phyloP scores from a whole-genome alignment of 768 basidiomycete genomes.

The Rhodotorula babjevae region DNA sequence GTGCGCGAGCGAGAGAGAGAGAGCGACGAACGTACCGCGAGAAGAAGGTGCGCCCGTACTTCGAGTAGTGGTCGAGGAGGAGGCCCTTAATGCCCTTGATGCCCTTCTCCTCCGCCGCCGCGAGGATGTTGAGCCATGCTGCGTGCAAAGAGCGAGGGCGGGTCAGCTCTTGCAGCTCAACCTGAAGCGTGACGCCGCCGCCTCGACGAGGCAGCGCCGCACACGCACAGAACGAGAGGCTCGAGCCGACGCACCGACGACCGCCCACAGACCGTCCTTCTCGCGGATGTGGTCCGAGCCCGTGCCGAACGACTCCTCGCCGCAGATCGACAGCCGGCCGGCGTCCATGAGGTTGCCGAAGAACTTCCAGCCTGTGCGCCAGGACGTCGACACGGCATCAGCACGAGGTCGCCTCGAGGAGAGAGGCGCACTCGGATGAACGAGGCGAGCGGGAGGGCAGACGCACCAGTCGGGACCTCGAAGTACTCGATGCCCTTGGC shows the following conservation, averaged over 20 bases:
- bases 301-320: slow-evolving; percentile 98
- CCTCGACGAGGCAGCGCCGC: neutral
- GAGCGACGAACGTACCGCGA: slow-evolving; percentile 53
- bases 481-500: slow-evolving; percentile 87
- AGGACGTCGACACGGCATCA: no score
- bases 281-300: slow-evolving; percentile 99
- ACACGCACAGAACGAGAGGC: neutral
- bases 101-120: slow-evolving; percentile 69
- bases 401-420: no score
- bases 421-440: neutral
- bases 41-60: slow-evolving; percentile 97
- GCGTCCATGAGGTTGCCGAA: slow-evolving; percentile 99
- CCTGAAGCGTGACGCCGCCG: neutral
- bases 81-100: slow-evolving; percentile 72
- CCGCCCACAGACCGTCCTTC: slow-evolving; percentile 98
- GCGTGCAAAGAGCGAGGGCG: neutral
- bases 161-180: neutral
- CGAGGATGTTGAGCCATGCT: slow-evolving; percentile 97
- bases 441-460: no score
- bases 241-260: slow-evolving; percentile 64
- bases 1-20: neutral
- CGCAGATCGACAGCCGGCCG: slow-evolving; percentile 92
- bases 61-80: slow-evolving; percentile 76
- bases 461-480: slow-evolving; percentile 88
- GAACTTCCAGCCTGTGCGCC: slow-evolving; percentile 92